These are phyloP conservation scores for Rhynchosporium agropyri DNA, from an alignment of 2,329 filamentous ascomycete genomes.

Conservation along the genomic window DNA sequence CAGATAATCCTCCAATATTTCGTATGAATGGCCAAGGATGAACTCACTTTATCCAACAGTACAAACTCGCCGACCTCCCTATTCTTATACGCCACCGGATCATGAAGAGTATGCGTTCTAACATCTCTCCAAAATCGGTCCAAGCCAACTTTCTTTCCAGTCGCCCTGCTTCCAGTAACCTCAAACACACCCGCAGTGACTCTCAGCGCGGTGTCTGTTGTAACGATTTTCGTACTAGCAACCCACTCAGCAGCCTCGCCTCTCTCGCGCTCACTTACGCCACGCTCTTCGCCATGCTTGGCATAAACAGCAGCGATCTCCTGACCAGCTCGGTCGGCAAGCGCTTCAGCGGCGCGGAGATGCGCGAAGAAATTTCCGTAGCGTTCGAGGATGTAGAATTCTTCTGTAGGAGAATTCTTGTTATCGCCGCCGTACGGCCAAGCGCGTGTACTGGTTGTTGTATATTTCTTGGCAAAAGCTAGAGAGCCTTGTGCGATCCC, in stretches of 20 bases:
- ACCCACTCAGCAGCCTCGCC: conserved; percentile 66
- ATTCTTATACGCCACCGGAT: conserved; percentile 69
- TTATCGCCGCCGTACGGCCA: conserved; percentile 67
- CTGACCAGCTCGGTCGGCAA: conserved; percentile 58
- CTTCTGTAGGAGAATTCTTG: conserved; percentile 60
- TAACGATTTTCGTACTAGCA: conserved; percentile 63
- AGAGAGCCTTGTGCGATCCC: conserved; percentile 64
- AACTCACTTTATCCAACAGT: conserved; percentile 52
- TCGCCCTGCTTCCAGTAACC: conserved; percentile 61
- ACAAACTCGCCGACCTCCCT: conserved; percentile 61
- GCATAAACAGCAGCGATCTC: conserved; percentile 52
- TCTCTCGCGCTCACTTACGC: conserved; percentile 53
- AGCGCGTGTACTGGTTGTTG: conserved; percentile 56
- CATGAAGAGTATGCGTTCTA: conserved; percentile 67
- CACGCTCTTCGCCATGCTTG: conserved; percentile 47
- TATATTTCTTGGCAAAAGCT: conserved; percentile 58
- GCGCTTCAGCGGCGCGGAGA: conserved; percentile 59
- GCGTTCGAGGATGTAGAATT: conserved; percentile 66
- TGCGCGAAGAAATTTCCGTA: conserved; percentile 68
- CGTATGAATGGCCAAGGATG: not conserved
- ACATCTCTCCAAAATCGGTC: conserved; percentile 69
- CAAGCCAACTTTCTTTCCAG: conserved; percentile 59
- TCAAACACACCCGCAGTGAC: conserved; percentile 67
- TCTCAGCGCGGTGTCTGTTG: conserved; percentile 60
- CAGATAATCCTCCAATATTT: not conserved